Percentiles rank a stretch among this genome's conserved stretches.
These are phyloP conservation scores for Colletotrichum endophyticum DNA, from an alignment of 2,329 filamentous ascomycete species.

Conservation along the genomic window DNA sequence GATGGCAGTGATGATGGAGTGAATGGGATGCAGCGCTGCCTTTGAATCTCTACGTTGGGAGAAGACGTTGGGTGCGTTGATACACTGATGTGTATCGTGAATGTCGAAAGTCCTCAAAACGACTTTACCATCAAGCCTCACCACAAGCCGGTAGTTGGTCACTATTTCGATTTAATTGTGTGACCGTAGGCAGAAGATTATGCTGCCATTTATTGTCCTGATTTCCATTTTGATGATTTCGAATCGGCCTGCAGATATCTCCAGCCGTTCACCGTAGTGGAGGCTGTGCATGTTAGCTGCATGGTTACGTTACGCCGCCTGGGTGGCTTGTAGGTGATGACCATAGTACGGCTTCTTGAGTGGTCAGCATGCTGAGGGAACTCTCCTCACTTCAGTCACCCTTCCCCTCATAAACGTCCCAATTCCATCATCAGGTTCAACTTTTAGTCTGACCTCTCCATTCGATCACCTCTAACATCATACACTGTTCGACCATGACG, in stretches of 20 bases:
- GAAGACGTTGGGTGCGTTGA: not conserved
- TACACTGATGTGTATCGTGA: not conserved
- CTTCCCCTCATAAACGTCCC: not conserved
- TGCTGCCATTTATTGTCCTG: not conserved
- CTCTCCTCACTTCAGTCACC: not conserved
- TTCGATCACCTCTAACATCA: not conserved
- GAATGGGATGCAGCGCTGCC: not conserved
- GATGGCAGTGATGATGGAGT: constrained; percentile 36
- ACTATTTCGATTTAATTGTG: not conserved
- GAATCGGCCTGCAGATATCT: not conserved
- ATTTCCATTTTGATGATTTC: not conserved
- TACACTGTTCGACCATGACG: not conserved
- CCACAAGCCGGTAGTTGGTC: not conserved
- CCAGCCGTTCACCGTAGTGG: not conserved
- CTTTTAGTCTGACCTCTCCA: not conserved
- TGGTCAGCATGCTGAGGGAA: not conserved
- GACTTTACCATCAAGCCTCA: not conserved
- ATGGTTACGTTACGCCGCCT: not conserved
- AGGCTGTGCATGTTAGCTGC: not conserved
- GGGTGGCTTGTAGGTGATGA: not conserved
- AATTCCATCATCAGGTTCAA: not conserved
- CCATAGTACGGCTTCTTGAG: not conserved
- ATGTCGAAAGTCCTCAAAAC: not conserved
- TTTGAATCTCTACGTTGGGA: not conserved
- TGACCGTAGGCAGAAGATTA: not conserved